These are phyloP conservation scores for Ustulina deusta DNA, from an alignment of 2,329 filamentous ascomycete genomes.

Conservation along the genomic window DNA sequence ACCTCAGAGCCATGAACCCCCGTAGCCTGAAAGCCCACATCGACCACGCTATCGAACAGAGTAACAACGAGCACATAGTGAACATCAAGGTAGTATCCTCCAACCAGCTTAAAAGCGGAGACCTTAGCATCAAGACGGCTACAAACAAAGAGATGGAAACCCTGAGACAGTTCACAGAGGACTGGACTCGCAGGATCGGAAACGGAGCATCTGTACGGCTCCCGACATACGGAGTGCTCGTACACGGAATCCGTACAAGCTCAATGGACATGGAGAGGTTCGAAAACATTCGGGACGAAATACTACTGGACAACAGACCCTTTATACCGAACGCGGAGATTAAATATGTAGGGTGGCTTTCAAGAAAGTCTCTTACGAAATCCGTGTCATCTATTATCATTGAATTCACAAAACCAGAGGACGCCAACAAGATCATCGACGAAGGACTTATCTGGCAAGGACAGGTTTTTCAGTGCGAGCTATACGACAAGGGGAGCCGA, in stretches of 20 bases:
- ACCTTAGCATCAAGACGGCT: conserved; percentile 7
- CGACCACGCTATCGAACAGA: neutral
- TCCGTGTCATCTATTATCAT: too few relatives aligned
- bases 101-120: conserved; percentile 6
- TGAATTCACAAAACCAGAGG: too few relatives aligned
- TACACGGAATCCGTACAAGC: conserved; percentile 6
- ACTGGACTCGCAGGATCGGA: too few relatives aligned
- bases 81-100: neutral
- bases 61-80: neutral
- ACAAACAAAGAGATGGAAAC: too few relatives aligned
- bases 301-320: neutral
- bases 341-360: neutral
- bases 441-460: conserved; percentile 5
- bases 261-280: conserved; percentile 9
- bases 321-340: neutral
- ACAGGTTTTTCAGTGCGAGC: conserved; percentile 1
- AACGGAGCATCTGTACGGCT: too few relatives aligned
- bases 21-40: neutral
- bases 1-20: neutral
- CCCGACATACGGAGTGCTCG: too few relatives aligned
- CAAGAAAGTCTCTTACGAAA: too few relatives aligned
- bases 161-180: too few relatives aligned
- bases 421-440: conserved; percentile 12
- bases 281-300: conserved; percentile 9
- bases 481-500: neutral